Evolutionary conservation across 495 filamentous ascomycete species (phyloP), one percentile per base, ranked within the genome.

Genomic region (Xylaria venustula): DNA sequence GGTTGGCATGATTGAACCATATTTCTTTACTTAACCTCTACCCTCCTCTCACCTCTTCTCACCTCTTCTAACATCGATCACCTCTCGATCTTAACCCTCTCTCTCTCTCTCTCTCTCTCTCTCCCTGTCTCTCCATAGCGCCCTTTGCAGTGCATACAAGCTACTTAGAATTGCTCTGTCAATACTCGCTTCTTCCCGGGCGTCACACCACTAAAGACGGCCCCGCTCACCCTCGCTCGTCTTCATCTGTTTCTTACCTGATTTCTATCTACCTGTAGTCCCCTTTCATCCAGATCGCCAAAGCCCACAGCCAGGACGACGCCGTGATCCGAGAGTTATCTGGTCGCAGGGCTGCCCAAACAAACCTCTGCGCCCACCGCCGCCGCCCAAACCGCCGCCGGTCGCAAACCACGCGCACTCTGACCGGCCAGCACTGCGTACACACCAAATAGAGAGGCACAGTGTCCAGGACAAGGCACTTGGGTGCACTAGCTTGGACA

Each of bases 401-500:
- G 44, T 47, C 36, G 49, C 41, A 61, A 47, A 47, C 48, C 58
- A 54, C 48, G 36, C 57, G 49, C 49, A 26, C 32, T 52, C 26
- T 54, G 34, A 50, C 54, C 50, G 58, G 48, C 41, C 32, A 46
- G 47, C 36, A 9, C 41, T 61, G 32, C 49, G 48, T 42, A 28
- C 20, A 48, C 32, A 22, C 32, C 22, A 45, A 48, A 49, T 14
- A 47, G 49, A 34, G 41, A 45, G 50, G 48, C 58, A 61, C 58
- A 61, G 58, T 61, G 58, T 15, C 41, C 22, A 54, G 17, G 22
- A 48, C 50, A 2, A 54, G 58, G 50, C 49, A 54, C n/a, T 15
- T 25, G 30, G 50, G 41, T 34, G 34, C 52, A 22, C 40, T 37
- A 61, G 58, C 58, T 28, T 48, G n/a, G 20, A 54, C 50, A 48